Conservation (phyloP, 1,284 basidiomycete genomes). For the Naganishia sp. region DNA sequence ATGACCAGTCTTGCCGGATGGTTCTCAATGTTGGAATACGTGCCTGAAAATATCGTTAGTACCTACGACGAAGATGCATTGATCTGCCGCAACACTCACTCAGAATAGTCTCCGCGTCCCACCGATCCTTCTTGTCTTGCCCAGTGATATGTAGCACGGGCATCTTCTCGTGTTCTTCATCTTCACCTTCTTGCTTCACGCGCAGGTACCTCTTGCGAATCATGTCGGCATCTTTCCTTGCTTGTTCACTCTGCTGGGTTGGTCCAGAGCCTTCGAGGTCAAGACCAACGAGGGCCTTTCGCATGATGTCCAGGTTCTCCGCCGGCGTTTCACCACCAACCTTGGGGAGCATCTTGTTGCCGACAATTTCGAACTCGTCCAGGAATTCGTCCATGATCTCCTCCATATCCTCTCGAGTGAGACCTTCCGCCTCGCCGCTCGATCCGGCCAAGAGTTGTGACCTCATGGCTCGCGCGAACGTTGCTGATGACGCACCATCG, state of each 20-base stretch:
- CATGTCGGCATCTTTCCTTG: slow-evolving; percentile 59
- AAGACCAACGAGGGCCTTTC: slow-evolving; percentile 73
- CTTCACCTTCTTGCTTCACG: slow-evolving; percentile 44
- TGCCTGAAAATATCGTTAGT: slow-evolving; percentile 60
- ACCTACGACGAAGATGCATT: background rate
- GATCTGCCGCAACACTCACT: slow-evolving; percentile 60
- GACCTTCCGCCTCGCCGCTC: slow-evolving; percentile 51
- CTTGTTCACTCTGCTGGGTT: slow-evolving; percentile 12
- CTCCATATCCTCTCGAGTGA: slow-evolving; percentile 84
- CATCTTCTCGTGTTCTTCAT: slow-evolving; percentile 47
- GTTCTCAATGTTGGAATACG: slow-evolving; percentile 91
- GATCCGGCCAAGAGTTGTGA: slow-evolving; percentile 23
- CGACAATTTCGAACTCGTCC: slow-evolving; percentile 86
- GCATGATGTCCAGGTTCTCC: slow-evolving; percentile 76
- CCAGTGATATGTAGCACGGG: slow-evolving; percentile 58
- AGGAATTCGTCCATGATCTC: slow-evolving; percentile 92
- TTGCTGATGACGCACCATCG: slow-evolving; percentile 46
- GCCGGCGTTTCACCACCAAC: slow-evolving; percentile 67
- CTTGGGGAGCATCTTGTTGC: slow-evolving; percentile 73
- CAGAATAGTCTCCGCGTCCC: slow-evolving; percentile 93
- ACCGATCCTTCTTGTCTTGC: slow-evolving; percentile 69
- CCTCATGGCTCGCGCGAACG: slow-evolving; percentile 52
- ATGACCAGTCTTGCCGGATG: slow-evolving; percentile 80
- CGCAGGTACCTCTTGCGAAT: slow-evolving; percentile 64
- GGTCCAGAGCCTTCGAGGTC: slow-evolving; percentile 42